A percentile compares a stretch with the other conserved stretches of the same genome.
These are phyloP conservation scores for Fusarium pilosicola DNA, from an alignment of 2,329 filamentous ascomycete species.

Conservation along the genomic window DNA sequence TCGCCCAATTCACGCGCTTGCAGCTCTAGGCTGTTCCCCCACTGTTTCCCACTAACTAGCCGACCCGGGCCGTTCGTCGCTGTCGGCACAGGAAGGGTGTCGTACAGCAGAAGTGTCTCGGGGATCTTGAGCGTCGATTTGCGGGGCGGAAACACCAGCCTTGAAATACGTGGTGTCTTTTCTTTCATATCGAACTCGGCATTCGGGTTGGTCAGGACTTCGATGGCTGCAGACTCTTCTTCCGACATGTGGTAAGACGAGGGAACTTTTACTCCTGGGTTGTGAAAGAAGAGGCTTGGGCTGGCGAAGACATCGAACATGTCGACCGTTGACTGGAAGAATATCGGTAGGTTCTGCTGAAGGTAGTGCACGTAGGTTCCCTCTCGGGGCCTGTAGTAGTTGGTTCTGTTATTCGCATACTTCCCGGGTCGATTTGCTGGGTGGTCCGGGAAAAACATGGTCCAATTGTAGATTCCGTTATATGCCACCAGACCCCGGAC, in stretches of 20 bases:
- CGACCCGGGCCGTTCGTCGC: constrained; percentile 19
- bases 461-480: constrained; percentile 74
- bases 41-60: constrained; percentile 29
- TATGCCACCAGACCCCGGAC: constrained; percentile 65
- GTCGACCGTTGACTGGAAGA: constrained; percentile 61
- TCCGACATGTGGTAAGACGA: constrained; percentile 54
- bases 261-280: constrained; percentile 58
- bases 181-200: neutral
- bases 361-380: constrained; percentile 53
- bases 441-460: constrained; percentile 66
- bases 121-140: constrained; percentile 61
- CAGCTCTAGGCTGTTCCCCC: constrained; percentile 55
- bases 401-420: constrained; percentile 24
- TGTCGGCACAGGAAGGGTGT: constrained; percentile 43
- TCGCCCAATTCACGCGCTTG: constrained; percentile 60
- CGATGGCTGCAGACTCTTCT: constrained; percentile 41
- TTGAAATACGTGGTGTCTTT: constrained; percentile 53
- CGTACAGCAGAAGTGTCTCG: constrained; percentile 59
- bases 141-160: constrained; percentile 60
- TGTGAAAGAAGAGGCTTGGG: constrained; percentile 67
- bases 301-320: constrained; percentile 71
- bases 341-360: constrained; percentile 47
- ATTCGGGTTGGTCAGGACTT: constrained; percentile 40
- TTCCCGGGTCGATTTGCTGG: constrained; percentile 51
- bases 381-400: constrained; percentile 29